Conservation (phyloP, 371 early-diverging fungal genomes). For the Parasitella parasitica region DNA sequence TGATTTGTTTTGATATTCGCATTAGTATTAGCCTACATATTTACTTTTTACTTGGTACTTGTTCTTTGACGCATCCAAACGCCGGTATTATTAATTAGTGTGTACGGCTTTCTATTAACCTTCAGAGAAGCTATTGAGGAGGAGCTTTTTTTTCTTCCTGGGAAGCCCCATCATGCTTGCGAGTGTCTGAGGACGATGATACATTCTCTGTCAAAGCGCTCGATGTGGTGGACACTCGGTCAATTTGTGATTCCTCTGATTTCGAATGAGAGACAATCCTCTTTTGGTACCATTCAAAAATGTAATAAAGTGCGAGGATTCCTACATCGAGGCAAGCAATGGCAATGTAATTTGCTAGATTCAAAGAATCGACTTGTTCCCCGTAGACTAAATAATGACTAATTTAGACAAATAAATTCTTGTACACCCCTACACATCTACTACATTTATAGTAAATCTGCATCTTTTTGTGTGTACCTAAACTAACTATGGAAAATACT, state of each 20-base stretch:
- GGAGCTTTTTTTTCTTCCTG: not conserved
- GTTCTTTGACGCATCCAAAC: not conserved
- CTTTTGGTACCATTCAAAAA: conserved; percentile 29
- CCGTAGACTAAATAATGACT: conserved; percentile 17
- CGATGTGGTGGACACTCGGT: not conserved
- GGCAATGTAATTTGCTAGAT: conserved; percentile 30
- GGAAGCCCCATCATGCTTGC: not conserved
- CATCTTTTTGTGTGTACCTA: conserved; percentile 31
- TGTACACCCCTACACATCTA: not conserved
- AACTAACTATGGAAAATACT: conserved; percentile 45
- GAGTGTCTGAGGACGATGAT: not conserved
- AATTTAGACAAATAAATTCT: not conserved
- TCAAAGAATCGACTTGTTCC: conserved; percentile 23
- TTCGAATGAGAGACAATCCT: not conserved
- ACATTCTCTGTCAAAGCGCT: not conserved
- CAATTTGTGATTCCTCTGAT: not conserved
- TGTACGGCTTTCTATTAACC: not conserved
- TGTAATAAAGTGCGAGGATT: conserved; percentile 27
- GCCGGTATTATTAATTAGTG: not conserved
- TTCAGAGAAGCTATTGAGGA: not conserved
- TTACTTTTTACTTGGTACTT: no score
- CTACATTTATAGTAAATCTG: no score
- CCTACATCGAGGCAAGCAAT: conserved; percentile 30
- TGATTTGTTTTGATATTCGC: no score
- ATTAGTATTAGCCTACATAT: no score